phyloP scores from a whole-genome alignment of 768 basidiomycete genomes.

The Termitomyces sp. region DNA sequence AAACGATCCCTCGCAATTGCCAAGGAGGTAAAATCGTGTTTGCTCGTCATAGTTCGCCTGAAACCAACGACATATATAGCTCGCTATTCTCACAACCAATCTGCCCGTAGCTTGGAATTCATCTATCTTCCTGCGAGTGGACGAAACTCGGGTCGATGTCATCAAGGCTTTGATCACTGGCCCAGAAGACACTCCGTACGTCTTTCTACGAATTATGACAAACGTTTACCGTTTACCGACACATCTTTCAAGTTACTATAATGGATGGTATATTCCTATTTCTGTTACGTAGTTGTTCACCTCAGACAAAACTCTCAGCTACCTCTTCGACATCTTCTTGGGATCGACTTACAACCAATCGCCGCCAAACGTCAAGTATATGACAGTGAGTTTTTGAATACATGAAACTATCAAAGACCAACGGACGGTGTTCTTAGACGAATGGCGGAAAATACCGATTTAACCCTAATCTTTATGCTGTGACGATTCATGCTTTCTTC shows the following conservation, averaged over 20 bases:
- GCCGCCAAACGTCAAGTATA: constrained; percentile 67
- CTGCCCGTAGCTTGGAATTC: constrained; percentile 95
- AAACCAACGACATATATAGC: constrained; percentile 33
- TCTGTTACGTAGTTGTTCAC: neutral
- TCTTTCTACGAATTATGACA: constrained; percentile 11
- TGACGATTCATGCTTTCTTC: constrained; percentile 23
- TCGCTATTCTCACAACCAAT: constrained; percentile 90
- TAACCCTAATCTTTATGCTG: constrained; percentile 93
- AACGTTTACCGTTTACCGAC: constrained; percentile 8
- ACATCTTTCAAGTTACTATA: constrained; percentile 58
- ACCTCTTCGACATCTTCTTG: constrained; percentile 88
- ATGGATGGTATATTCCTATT: constrained; percentile 67
- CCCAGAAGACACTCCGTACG: constrained; percentile 90
- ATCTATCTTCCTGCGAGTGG: constrained; percentile 88
- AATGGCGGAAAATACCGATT: constrained; percentile 87
- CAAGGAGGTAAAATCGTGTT: constrained; percentile 63
- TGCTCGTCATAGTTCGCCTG: constrained; percentile 1
- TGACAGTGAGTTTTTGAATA: constrained; percentile 41
- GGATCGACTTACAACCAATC: constrained; percentile 84
- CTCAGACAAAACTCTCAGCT: constrained; percentile 6
- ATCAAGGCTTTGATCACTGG: constrained; percentile 92
- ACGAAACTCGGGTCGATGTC: constrained; percentile 87
- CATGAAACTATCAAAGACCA: neutral
- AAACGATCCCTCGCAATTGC: constrained; percentile 92
- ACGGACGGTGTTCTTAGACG: constrained; percentile 44